Evolutionary conservation across 306 rosid genomes (phyloP), one percentile per base, ranked within the genome.

Genomic region (Begonia peltatifolia): DNA sequence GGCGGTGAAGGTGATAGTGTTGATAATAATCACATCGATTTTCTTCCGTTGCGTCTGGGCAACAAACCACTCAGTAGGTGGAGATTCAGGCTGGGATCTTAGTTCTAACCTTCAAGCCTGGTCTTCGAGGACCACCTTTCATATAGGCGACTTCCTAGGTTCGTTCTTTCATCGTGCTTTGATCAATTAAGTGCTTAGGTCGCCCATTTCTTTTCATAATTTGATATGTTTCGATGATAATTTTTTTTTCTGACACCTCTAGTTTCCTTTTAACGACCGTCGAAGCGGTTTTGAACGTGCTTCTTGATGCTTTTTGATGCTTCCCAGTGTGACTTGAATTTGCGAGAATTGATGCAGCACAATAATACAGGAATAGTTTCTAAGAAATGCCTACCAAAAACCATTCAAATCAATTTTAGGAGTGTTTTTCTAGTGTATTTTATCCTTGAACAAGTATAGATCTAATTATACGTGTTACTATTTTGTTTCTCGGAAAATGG

Each of bases 71-170:
- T 42, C 89, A 46, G 89, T 87, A 18, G 96, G 94, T 9, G 95
- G 84, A 18, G 44, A 56, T 63, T 60, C 80, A 13, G 95, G 93
- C 18, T 83, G 94, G 96, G 96, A 87, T 60, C 82, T 87, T 44
- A 8, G 46, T 22, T 69, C 89, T 0, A 60, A 83, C 56, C 56
- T 87, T 47, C 76, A 64, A 22, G 48, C 60, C 50, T 87, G 94
- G 96, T 61, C 82, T 36, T 52, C 87, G 17, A 9, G 63, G 3
- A 57, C 56, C 38, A 66, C 68, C 30, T 78, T 87, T 46, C 62
- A 52, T 14, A 78, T 78, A 50, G 94, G 84, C 1, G 96, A 87
- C 50, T 63, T 61, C 68, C 89, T 83, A 5, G 82, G 96, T 87
- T 58, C 30, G 42, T 60, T 47, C 41, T 30, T 55, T 42, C 36